These are phyloP conservation scores for Tricholoma sp. DNA, from an alignment of 768 basidiomycete species.

Conservation along the genomic window DNA sequence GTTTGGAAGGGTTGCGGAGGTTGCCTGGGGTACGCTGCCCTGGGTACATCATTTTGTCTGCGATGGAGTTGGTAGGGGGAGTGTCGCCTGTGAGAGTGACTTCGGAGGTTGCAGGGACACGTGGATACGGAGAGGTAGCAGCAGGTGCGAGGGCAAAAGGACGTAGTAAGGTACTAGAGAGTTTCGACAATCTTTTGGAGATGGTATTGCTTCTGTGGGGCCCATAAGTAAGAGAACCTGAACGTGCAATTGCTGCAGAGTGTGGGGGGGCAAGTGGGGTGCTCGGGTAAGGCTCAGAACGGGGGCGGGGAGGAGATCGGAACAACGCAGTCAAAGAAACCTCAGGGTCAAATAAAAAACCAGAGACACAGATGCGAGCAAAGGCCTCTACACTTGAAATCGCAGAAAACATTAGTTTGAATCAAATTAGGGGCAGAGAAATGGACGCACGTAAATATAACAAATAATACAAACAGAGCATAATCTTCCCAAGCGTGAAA, in stretches of 20 bases:
- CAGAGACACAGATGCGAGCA: constrained; percentile 86
- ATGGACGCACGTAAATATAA: constrained; percentile 72
- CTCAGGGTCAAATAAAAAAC: constrained; percentile 84
- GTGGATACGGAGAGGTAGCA: constrained; percentile 23
- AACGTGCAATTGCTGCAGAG: constrained; percentile 19
- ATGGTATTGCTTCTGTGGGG: constrained; percentile 42
- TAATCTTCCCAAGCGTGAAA: constrained; percentile 90
- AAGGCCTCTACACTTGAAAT: constrained; percentile 69
- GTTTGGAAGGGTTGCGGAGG: constrained; percentile 40
- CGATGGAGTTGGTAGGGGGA: constrained; percentile 19
- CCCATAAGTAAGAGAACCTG: constrained; percentile 21
- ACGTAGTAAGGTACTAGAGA: constrained; percentile 43
- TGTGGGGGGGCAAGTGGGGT: constrained; percentile 23
- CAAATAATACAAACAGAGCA: constrained; percentile 76
- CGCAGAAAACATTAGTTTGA: constrained; percentile 3
- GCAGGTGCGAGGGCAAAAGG: constrained; percentile 46
- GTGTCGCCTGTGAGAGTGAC: constrained; percentile 23
- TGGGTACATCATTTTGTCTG: constrained; percentile 28
- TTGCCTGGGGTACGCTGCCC: constrained; percentile 33
- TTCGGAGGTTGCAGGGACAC: constrained; percentile 14
- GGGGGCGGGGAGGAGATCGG: constrained; percentile 29
- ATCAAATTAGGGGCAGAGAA: not conserved
- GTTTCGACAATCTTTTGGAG: constrained; percentile 36
- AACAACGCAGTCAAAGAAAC: constrained; percentile 49
- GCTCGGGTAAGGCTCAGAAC: constrained; percentile 25